Base-by-base conservation (phyloP, 2,329 filamentous ascomycete species). In the Hysterium pulicare region DNA sequence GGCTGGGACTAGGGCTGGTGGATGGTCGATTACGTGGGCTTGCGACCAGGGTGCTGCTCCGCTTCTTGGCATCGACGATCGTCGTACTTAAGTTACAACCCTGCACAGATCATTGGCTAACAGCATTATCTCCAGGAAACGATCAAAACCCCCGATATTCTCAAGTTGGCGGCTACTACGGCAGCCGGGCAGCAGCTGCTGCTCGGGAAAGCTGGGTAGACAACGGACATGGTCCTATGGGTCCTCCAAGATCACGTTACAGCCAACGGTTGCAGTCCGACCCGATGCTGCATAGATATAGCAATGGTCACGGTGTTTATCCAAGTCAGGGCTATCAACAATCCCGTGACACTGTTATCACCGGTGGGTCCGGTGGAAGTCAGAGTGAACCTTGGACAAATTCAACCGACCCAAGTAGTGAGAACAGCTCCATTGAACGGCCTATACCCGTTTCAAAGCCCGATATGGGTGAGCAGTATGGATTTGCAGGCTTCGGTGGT, bases 341-440 rank as follows among this genome's bases (percentile, higher is more conserved):
- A 51, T 93, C 88, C 2, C 87, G 91, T 66, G 90, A 95, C 64
- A 95, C 89, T 1, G 85, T 94, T 33, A 86, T 86, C 28, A 89
- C 87, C 10, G 85, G 84, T 46, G 82, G 83, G 9, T 84, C 82
- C 17, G 87, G 83, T 58, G 86, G 83, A 38, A 86, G 81, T 53
- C 81, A 84, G 49, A 82, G 73, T 40, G 90, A 95, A 44, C 83
- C 83, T 10, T 83, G 80, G 60, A 84, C 83, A 42, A 90, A 93
- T 66, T 84, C 84, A 51, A 95, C 89, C 46, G 90, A 95, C 61
- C 90, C 87, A 71, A 93, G 87, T 70, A 95, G 90, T 61, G 87
- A 95, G 61, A 95, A 95, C 70, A 94, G 88, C 70, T 95, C 89
- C 2, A 81, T 94, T 54, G 88, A 95, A 61, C 83, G 88, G 48